Base-by-base conservation (phyloP, 495 filamentous ascomycete species). In the Bacidia gigantensis region DNA sequence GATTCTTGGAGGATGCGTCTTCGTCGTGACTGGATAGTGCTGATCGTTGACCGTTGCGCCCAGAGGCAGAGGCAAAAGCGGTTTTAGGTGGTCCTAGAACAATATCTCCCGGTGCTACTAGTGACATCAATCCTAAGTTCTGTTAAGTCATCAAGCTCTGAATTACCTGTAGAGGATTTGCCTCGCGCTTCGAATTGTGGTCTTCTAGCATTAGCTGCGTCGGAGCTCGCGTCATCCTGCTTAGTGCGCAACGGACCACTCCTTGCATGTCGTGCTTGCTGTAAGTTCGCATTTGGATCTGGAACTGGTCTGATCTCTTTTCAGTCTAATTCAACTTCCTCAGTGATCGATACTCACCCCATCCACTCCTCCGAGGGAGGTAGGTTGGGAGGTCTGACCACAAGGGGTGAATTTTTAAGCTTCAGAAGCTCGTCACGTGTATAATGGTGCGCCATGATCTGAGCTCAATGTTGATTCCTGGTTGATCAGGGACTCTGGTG, bases 321-420 rank as follows among this genome's bases (percentile, higher is more conserved):
- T 35, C 29, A 67, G 72, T 58, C 65, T 73, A 56, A 50, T 57
- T 51, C 62, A 57, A 53, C 17, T 50, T 67, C 56, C 70, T 65
- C 59, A 60, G 5, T 35, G 29, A 14, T 5, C 5, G 29, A 67
- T 60, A 50, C 82, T 63, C 77, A 94, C 88, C 90, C 89, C 87
- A 97, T 95, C 92, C 92, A 99, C 74, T 97, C 89, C 71, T 94
- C 89, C 52, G 85, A 79, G 22, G 89, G 83, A 23, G 92, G 92
- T 40, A 99, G 76, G 47, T 73, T 74, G 45, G 79, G 66, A 29
- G 92, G 92, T 61, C 90, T 95, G 52, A 76, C 68, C 59, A 88
- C 87, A 58, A 95, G 76, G 46, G 89, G 89, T 50, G 92, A 99
- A 42, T 82, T 67, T 64, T 82, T 80, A 56, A 99, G 75, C 62